phyloP scores from a whole-genome alignment of 1,139 yeast genomes.

The Sugiyamaella grinbergsii region DNA sequence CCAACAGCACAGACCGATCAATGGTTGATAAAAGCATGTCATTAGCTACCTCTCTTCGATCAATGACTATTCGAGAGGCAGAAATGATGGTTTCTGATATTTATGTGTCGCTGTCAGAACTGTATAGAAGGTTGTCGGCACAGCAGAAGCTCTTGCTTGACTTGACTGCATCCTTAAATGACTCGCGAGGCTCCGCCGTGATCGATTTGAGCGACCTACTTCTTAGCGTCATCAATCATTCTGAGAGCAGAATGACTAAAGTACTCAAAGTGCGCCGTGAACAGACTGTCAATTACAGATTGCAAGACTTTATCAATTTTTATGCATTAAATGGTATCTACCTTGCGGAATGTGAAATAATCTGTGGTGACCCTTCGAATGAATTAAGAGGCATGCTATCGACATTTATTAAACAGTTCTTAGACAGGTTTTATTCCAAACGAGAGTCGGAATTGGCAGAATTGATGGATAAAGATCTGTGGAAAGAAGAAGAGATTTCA shows the following conservation, averaged over 20 bases:
- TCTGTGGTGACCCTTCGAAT: constrained; percentile 70
- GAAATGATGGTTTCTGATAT: constrained; percentile 66
- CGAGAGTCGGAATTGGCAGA: constrained; percentile 50
- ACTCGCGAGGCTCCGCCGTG: constrained; percentile 24
- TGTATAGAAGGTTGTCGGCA: constrained; percentile 68
- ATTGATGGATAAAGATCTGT: constrained; percentile 66
- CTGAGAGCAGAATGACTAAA: constrained; percentile 78
- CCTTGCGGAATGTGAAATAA: constrained; percentile 79
- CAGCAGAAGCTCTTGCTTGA: constrained; percentile 83
- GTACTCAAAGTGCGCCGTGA: constrained; percentile 77
- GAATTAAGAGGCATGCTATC: constrained; percentile 66
- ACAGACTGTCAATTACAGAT: constrained; percentile 59
- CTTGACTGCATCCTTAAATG: constrained; percentile 59
- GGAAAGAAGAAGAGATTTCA: constrained; percentile 71
- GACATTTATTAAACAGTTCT: constrained; percentile 65
- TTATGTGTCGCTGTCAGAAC: constrained; percentile 66
- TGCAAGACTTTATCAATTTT: constrained; percentile 59
- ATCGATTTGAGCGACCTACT: constrained; percentile 49
- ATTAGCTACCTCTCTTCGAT: constrained; percentile 59
- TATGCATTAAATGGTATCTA: constrained; percentile 70
- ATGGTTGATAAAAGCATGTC: constrained; percentile 38
- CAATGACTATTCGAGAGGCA: constrained; percentile 71
- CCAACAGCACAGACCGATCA: constrained; percentile 32
- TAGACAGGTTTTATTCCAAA: constrained; percentile 58
- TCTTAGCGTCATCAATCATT: constrained; percentile 65